Base-by-base conservation (phyloP, 2,329 filamentous ascomycete species). In the Arthrocladium fulminans region DNA sequence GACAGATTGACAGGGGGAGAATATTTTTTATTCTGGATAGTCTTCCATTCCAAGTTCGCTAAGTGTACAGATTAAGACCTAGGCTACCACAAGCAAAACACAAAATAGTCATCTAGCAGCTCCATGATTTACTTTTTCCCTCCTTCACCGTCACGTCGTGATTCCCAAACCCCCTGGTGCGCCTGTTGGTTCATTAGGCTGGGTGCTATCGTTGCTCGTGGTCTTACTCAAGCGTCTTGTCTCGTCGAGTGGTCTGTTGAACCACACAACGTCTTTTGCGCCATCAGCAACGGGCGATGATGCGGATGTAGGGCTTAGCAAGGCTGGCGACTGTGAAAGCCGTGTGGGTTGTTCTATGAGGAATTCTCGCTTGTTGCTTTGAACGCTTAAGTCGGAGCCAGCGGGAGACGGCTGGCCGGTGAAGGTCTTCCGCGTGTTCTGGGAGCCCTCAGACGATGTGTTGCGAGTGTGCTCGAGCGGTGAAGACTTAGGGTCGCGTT, bases 231-330 rank as follows among this genome's bases (percentile, higher is more conserved):
- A n/a, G n/a, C n/a, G n/a, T n/a, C n/a, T n/a, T n/a, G n/a, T 3
- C 29, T 45, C 42, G 10, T 35, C 42, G 24, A 35, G 37, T 35
- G 42, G n/a, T 23, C 22, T 45, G 30, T 45, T 35, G 30, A 45
- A 45, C 42, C 42, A 45, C n/a, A 45, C 42, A 27, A 30, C 25
- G n/a, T 23, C 29, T 19, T 45, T 35, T 19, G 41, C 24, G 20
- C n/a, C 34, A 32, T 20, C 29, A 30, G 41, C 10, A 19, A 44
- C 27, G 3, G 41, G 15, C n/a, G 23, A 10, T 30, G 25, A 4
- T 19, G 41, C 34, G 13, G 44, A 47, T 19, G 32, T 35, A 10
- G 44, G 34, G 17, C 44, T 47, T 8, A 38, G 34, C 20, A 47
- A 22, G 3, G 20, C 25, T 8, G 44, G 10, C 22, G 44, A 47